A percentile compares a stretch with the other conserved stretches of the same genome.
Evolutionary conservation across 768 basidiomycete genomes (phyloP).

Genomic region (Panellus pusillus): DNA sequence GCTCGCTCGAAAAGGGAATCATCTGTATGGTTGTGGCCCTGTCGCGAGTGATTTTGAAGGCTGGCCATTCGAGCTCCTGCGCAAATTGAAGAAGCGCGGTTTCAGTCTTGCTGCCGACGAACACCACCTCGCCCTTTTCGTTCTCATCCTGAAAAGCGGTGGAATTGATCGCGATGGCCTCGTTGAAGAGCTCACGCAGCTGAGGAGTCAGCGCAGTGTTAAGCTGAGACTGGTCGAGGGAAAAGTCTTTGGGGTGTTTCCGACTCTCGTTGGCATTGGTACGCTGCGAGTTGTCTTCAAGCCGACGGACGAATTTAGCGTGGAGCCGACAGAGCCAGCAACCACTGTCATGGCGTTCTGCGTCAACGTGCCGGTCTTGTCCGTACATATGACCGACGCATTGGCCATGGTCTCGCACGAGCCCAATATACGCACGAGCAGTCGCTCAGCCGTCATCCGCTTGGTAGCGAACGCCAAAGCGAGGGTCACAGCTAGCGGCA

Average conservation of each 20-base stretch:
- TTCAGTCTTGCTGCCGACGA: slow-evolving; percentile 95
- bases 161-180: slow-evolving; percentile 87
- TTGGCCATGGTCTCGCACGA: slow-evolving; percentile 99
- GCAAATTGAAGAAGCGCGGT: slow-evolving; percentile 87
- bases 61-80: slow-evolving; percentile 74
- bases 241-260: slow-evolving; percentile 72
- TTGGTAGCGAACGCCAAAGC: slow-evolving; percentile 97
- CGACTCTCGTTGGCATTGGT: slow-evolving; percentile 68
- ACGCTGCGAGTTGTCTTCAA: slow-evolving; percentile 69
- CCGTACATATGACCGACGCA: slow-evolving; percentile 92
- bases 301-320: slow-evolving; percentile 85
- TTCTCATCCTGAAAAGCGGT: slow-evolving; percentile 90
- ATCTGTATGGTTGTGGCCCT: slow-evolving; percentile 68
- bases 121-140: slow-evolving; percentile 56
- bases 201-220: slow-evolving; percentile 61
- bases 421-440: slow-evolving; percentile 92
- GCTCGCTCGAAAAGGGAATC: slow-evolving; percentile 91
- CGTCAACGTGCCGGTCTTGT: slow-evolving; percentile 96
- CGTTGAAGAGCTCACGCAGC: slow-evolving; percentile 71
- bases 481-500: slow-evolving; percentile 94
- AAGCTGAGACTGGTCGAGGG: slow-evolving; percentile 76
- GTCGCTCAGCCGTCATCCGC: slow-evolving; percentile 95
- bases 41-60: slow-evolving; percentile 69
- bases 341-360: slow-evolving; percentile 96
- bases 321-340: slow-evolving; percentile 90